phyloP scores from a whole-genome alignment of 257 asterid genomes.

The Striga asiatica region DNA sequence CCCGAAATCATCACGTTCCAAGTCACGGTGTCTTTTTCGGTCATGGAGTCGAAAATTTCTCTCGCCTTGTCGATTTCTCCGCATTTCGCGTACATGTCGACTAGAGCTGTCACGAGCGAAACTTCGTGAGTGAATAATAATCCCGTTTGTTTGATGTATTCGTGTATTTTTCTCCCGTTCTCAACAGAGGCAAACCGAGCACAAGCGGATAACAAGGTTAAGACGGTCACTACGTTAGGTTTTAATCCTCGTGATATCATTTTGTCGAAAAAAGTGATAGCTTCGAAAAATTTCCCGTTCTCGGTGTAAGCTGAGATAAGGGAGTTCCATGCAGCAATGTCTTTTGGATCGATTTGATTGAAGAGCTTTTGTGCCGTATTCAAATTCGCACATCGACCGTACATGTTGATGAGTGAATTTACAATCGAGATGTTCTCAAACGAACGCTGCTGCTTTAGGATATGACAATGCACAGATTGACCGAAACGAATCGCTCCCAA shows the following conservation, averaged over 20 bases:
- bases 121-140: too few relatives aligned
- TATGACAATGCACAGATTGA: slow-evolving; percentile 53
- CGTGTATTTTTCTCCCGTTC: slow-evolving; percentile 42
- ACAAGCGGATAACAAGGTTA: slow-evolving; percentile 54
- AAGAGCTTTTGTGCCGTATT: slow-evolving; percentile 37
- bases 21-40: slow-evolving; percentile 41
- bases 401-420: slow-evolving; percentile 69
- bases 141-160: slow-evolving; percentile 33
- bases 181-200: slow-evolving; percentile 33
- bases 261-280: slow-evolving; percentile 37
- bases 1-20: slow-evolving; percentile 63
- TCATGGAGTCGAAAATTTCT: slow-evolving; percentile 33
- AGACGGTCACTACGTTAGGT: slow-evolving; percentile 51
- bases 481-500: slow-evolving; percentile 36
- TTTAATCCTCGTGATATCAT: slow-evolving; percentile 38
- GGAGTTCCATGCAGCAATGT: slow-evolving; percentile 54
- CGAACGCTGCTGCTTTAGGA: slow-evolving; percentile 24
- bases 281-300: slow-evolving; percentile 36
- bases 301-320: slow-evolving; percentile 43
- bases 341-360: slow-evolving; percentile 17
- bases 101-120: slow-evolving; percentile 47
- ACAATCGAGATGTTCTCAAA: slow-evolving; percentile 31
- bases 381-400: slow-evolving; percentile 43
- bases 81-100: slow-evolving; percentile 59
- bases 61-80: slow-evolving; percentile 37